Evolutionary conservation across 2,329 filamentous ascomycete genomes (phyloP).

Genomic region (Phyllachora maydis): DNA sequence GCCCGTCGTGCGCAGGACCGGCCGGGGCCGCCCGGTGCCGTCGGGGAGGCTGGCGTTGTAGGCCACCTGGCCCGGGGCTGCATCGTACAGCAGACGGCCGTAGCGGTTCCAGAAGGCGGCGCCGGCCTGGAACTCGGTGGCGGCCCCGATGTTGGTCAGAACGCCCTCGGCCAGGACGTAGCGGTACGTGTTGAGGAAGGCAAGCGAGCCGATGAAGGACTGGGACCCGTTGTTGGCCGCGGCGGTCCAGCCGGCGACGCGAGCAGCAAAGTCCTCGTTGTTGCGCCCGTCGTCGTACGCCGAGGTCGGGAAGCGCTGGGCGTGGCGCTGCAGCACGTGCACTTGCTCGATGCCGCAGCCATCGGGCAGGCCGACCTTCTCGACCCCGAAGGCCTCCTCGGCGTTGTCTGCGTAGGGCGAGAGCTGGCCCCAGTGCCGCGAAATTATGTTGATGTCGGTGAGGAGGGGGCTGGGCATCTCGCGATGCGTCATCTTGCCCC

Average conservation of each 20-base stretch:
- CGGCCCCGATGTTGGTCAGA: constrained; percentile 25
- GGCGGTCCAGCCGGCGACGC: constrained; percentile 21
- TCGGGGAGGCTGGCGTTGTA: constrained; percentile 24
- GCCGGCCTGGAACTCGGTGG: constrained; percentile 25
- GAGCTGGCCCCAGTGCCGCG: constrained; percentile 21
- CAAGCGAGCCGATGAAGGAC: constrained; percentile 19
- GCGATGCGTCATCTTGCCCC: no score
- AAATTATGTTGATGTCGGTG: constrained; percentile 11
- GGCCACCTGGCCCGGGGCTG: constrained; percentile 20
- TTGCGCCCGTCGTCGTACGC: constrained; percentile 24
- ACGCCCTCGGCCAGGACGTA: constrained; percentile 21
- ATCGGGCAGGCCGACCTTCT: constrained; percentile 22
- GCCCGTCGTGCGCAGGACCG: constrained; percentile 29
- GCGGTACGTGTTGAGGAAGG: constrained; percentile 29
- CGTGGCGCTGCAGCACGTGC: constrained; percentile 31
- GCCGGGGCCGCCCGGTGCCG: constrained; percentile 22
- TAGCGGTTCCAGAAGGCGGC: constrained; percentile 31
- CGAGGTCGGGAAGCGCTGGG: constrained; percentile 23
- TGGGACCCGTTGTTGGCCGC: constrained; percentile 11
- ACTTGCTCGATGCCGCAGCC: constrained; percentile 34
- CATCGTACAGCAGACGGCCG: constrained; percentile 28
- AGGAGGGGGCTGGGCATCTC: no score
- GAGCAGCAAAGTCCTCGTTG: constrained; percentile 23
- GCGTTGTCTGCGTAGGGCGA: constrained; percentile 23
- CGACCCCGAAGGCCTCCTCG: constrained; percentile 22